A percentile compares a stretch with the other conserved stretches of the same genome.
These are phyloP conservation scores for Aureobasidium sp. DNA, from an alignment of 2,329 filamentous ascomycete species.

Conservation along the genomic window DNA sequence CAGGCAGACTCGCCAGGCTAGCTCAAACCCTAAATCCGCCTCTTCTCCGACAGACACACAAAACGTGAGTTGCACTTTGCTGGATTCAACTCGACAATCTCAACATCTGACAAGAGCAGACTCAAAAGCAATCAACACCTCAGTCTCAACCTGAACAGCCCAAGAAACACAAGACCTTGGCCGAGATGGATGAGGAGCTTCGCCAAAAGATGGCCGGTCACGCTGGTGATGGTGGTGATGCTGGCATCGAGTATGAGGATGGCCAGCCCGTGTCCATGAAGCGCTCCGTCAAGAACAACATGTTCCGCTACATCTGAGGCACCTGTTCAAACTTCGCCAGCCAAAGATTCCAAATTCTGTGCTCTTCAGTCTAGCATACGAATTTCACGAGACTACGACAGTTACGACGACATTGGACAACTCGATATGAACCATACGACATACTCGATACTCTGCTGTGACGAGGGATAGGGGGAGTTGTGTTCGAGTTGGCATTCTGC, in stretches of 20 bases:
- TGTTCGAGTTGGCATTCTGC: neutral
- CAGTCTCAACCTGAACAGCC: neutral
- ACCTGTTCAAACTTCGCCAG: neutral
- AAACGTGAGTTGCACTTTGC: neutral
- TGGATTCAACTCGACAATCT: too few relatives aligned
- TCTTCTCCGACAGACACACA: neutral
- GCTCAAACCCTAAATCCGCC: slow-evolving; percentile 9
- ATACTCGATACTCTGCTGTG: neutral
- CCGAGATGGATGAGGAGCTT: slow-evolving; percentile 59
- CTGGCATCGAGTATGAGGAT: slow-evolving; percentile 67
- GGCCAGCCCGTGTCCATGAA: slow-evolving; percentile 66
- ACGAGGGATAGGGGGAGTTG: neutral
- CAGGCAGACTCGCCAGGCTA: neutral
- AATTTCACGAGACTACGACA: neutral
- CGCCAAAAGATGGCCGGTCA: slow-evolving; percentile 55
- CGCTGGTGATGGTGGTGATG: slow-evolving; percentile 54
- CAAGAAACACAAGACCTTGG: slow-evolving; percentile 43
- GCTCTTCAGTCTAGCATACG: neutral
- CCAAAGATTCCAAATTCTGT: neutral
- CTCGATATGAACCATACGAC: neutral
- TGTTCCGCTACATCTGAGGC: slow-evolving; percentile 60
- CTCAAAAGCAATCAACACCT: neutral
- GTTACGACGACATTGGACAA: neutral
- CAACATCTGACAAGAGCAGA: neutral
- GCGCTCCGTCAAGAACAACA: slow-evolving; percentile 63